Evolutionary conservation across 2,329 filamentous ascomycete genomes (phyloP).

Genomic region (Aspergillus sp.): DNA sequence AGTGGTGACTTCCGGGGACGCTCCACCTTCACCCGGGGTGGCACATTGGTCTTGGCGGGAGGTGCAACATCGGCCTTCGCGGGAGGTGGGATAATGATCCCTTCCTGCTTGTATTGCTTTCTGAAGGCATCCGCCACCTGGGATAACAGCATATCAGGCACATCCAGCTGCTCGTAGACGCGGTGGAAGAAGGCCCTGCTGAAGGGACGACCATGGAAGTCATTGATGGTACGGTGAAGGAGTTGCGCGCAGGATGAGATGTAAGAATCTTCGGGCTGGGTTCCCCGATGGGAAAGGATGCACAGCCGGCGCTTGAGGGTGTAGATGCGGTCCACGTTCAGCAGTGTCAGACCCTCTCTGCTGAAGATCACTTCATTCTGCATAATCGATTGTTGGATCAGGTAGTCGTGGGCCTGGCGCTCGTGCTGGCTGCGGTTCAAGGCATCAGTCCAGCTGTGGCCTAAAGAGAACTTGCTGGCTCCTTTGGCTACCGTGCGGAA

Average conservation of each 20-base stretch:
- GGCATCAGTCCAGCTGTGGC: constrained; percentile 42
- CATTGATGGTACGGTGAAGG: constrained; percentile 42
- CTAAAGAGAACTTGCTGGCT: constrained; percentile 40
- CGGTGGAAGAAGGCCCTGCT: constrained; percentile 47
- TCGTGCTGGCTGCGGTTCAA: constrained; percentile 38
- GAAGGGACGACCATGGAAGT: constrained; percentile 45
- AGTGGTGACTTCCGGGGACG: constrained; percentile 23
- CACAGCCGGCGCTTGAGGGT: constrained; percentile 47
- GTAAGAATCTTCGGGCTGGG: constrained; percentile 35
- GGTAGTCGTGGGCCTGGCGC: constrained; percentile 41
- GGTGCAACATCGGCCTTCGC: constrained; percentile 9
- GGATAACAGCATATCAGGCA: constrained; percentile 39
- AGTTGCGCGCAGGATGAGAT: constrained; percentile 44
- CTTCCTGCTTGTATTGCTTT: constrained; percentile 37
- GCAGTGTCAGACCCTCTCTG: constrained; percentile 46
- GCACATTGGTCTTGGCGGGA: neutral
- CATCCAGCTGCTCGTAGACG: constrained; percentile 45
- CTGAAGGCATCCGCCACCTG: constrained; percentile 41
- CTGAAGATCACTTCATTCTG: constrained; percentile 49
- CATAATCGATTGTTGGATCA: constrained; percentile 45
- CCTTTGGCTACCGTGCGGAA: constrained; percentile 39
- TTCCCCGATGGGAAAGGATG: constrained; percentile 35
- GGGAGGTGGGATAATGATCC: constrained; percentile 38
- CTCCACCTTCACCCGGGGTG: neutral
- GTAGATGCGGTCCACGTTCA: constrained; percentile 49